Evolutionary conservation across 345 rosid genomes (phyloP), one percentile per base, ranked within the genome.

Genomic region (Mangifera indica): DNA sequence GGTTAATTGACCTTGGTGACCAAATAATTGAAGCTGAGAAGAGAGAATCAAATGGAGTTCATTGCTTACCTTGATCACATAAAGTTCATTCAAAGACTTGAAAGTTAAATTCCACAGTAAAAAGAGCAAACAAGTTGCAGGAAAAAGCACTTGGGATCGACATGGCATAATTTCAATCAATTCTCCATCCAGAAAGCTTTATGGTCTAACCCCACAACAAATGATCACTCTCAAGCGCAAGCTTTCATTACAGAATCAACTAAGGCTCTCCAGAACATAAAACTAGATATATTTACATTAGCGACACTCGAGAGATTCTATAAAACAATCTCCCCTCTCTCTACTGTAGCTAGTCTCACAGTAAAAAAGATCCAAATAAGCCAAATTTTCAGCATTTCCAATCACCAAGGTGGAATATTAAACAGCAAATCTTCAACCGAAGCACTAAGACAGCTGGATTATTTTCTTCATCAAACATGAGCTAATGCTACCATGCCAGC

Each of bases 151-250:
- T 68, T 68, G 37, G 24, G 20, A 20, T 55, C 55, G 62, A 10
- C 62, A 68, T 17, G 24, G 34, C 20, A 68, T 34, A 25, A 68
- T 42, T 40, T 20, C 32, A 68, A n/a, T 21, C 51, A 55, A 54
- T 40, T 68, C 48, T 8, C 15, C 51, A 32, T 6, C 21, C 34
- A 51, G 18, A 52, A 67, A 34, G 48, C 44, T 49, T 45, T 4
- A 49, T 66, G 32, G 52, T 15, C 69, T 17, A 49, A 26, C 56
- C 49, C 14, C 46, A 52, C 70, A 53, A 52, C 71, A 53, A 10
- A 52, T 26, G 57, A 48, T 26, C 17, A 49, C 40, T 37, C 44
- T 49, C 57, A 26, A 25, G 14, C 26, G 24, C 69, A 37, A 66
- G 18, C 57, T 66, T 21, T 66, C 58, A 52, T 10, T 29, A 53